Evolutionary conservation across 2,329 filamentous ascomycete species (phyloP).

Genomic region (Aspergillus nomiae): DNA sequence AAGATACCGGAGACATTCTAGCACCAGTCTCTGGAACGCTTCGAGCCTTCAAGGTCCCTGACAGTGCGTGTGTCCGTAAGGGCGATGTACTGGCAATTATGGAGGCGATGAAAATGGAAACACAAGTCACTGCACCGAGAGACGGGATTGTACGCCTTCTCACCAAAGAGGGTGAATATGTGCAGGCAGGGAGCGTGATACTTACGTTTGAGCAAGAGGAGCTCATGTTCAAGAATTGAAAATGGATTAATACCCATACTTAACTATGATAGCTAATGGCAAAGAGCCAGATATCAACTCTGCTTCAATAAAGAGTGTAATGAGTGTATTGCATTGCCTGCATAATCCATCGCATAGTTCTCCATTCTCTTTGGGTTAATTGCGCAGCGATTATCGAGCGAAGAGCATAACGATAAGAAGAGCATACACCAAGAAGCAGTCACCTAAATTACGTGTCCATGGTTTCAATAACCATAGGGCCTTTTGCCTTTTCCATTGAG

Average conservation of each 20-base stretch:
- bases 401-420: too few species aligned
- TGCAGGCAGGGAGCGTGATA: background rate
- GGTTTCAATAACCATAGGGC: too few species aligned
- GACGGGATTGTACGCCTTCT: background rate
- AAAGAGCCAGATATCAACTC: too few species aligned
- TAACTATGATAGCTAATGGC: too few species aligned
- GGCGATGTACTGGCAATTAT: background rate
- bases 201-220: background rate
- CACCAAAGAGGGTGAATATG: background rate
- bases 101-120: background rate
- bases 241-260: too few species aligned
- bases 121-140: background rate
- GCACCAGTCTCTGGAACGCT: background rate
- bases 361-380: too few species aligned
- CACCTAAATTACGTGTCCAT: too few species aligned
- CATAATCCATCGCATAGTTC: accelerated
- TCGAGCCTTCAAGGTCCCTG: background rate
- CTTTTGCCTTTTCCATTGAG: too few species aligned
- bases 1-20: background rate
- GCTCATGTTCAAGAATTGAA: background rate
- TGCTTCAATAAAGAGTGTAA: too few species aligned
- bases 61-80: background rate
- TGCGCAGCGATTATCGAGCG: too few species aligned
- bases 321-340: too few species aligned
- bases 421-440: too few species aligned